These are phyloP conservation scores for Colletotrichum gloeosporioides DNA, from an alignment of 2,329 filamentous ascomycete species.

Conservation along the genomic window DNA sequence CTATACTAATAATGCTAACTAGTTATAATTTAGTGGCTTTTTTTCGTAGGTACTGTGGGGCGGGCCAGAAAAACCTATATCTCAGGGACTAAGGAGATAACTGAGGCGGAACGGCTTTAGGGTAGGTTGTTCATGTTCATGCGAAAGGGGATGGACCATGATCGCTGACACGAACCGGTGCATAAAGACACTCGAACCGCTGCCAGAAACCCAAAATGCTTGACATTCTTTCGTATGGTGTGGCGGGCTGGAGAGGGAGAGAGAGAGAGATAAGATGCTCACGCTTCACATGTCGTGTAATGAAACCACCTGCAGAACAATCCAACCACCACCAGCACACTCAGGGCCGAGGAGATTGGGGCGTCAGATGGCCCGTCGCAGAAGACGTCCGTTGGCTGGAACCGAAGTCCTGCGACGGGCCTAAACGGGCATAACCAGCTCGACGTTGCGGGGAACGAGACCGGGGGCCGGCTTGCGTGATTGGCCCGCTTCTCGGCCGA, in stretches of 20 bases:
- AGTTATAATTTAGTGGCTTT: too few relatives aligned
- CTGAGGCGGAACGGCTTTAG: background rate
- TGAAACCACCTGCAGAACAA: background rate
- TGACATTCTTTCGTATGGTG: background rate
- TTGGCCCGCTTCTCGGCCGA: conserved; percentile 11
- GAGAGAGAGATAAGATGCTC: background rate
- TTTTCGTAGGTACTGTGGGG: too few relatives aligned
- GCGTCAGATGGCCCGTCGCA: background rate
- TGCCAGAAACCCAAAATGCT: background rate
- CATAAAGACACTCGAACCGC: background rate
- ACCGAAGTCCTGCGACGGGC: background rate
- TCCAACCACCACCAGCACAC: background rate
- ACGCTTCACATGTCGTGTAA: background rate
- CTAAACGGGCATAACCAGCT: background rate
- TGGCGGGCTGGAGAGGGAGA: too few relatives aligned
- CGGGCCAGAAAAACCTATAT: too few relatives aligned
- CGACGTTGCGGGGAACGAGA: background rate
- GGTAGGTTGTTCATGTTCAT: background rate
- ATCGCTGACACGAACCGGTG: background rate
- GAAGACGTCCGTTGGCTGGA: background rate
- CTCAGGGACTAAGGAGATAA: too few relatives aligned
- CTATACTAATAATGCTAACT: too few relatives aligned
- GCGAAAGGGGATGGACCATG: background rate
- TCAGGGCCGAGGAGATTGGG: background rate
- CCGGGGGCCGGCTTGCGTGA: background rate